Conservation (phyloP, 2,329 filamentous ascomycete genomes). For the Colletotrichum melonis region DNA sequence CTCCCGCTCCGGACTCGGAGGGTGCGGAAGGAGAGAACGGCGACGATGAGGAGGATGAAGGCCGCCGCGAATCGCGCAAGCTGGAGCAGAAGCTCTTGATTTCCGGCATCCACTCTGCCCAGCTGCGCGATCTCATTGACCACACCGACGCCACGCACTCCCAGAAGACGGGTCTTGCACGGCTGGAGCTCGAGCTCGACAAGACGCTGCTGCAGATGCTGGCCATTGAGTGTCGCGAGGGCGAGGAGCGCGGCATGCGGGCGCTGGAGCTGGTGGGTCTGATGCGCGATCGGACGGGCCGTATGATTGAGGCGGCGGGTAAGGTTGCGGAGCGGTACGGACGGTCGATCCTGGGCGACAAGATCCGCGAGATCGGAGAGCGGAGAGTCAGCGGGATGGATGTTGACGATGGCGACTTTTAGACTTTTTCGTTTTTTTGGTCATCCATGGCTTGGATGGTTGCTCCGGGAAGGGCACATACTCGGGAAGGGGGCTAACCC, state of each 20-base stretch:
- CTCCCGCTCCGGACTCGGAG: conserved; percentile 48
- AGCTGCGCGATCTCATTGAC: conserved; percentile 80
- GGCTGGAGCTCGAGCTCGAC: conserved; percentile 86
- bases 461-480: not conserved
- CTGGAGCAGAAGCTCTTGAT: conserved; percentile 88
- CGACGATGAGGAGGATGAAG: conserved; percentile 45
- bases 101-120: conserved; percentile 75
- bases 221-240: conserved; percentile 89
- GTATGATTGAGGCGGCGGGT: conserved; percentile 90
- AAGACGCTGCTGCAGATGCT: conserved; percentile 91
- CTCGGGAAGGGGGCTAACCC: not conserved
- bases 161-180: conserved; percentile 75
- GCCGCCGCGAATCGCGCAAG: conserved; percentile 62
- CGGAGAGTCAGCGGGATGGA: conserved; percentile 70
- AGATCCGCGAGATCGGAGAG: conserved; percentile 90
- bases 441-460: not conserved
- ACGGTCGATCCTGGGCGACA: conserved; percentile 82
- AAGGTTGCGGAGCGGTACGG: conserved; percentile 92
- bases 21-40: conserved; percentile 47
- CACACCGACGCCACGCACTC: conserved; percentile 72
- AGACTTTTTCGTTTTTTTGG: not conserved
- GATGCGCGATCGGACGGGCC: conserved; percentile 85
- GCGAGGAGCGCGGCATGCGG: conserved; percentile 94
- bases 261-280: conserved; percentile 90
- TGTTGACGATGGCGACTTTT: conserved; percentile 54